Conservation (phyloP, 83 land plant species). For the Diphasiastrum complanatum region DNA sequence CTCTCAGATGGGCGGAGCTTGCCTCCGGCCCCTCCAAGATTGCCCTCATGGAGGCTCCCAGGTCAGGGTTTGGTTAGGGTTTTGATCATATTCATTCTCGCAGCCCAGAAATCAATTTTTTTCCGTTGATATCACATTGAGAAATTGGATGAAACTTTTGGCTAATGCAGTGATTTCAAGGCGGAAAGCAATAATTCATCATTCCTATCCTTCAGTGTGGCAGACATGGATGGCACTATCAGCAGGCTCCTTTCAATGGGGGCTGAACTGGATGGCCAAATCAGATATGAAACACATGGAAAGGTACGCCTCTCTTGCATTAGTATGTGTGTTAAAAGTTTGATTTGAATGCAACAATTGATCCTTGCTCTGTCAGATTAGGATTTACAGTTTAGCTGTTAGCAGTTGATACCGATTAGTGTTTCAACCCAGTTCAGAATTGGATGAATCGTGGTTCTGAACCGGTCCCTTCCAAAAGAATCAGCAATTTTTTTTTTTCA, state of each 20-base stretch:
- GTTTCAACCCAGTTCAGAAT: no score
- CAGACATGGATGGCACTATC: slow-evolving; percentile 66
- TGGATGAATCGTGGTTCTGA: no score
- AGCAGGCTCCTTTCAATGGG: slow-evolving; percentile 78
- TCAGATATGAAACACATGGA: slow-evolving; percentile 83
- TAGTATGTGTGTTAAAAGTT: no score
- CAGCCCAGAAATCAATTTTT: neutral
- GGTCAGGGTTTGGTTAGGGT: slow-evolving; percentile 24
- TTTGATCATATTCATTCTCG: neutral
- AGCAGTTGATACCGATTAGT: no score
- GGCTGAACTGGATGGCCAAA: slow-evolving; percentile 87
- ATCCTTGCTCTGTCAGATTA: no score
- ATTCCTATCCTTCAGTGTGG: slow-evolving; percentile 78
- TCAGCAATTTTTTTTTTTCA: no score
- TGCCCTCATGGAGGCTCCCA: slow-evolving; percentile 75
- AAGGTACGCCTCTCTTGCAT: no score
- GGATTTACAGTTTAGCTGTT: no score
- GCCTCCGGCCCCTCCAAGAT: slow-evolving; percentile 79
- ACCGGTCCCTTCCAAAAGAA: no score
- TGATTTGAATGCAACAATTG: no score
- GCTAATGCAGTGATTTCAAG: slow-evolving; percentile 40
- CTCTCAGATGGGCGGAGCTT: slow-evolving; percentile 80
- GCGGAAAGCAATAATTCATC: slow-evolving; percentile 63
- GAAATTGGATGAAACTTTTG: no score
- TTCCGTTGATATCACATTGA: no score